Base-by-base conservation (phyloP, 2,329 filamentous ascomycete species). In the Fusarium fracticaudum region DNA sequence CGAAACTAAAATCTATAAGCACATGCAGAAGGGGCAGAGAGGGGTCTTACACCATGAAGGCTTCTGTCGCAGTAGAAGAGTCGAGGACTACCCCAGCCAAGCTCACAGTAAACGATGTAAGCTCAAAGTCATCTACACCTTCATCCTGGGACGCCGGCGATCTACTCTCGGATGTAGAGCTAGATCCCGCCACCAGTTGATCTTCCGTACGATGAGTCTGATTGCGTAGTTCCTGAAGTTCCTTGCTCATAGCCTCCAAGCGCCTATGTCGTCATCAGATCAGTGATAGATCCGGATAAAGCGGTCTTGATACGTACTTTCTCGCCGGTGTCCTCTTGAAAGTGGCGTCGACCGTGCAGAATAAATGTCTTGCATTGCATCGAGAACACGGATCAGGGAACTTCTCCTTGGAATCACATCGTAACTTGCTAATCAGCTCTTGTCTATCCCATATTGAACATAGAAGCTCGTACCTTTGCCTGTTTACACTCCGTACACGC, bases 361-460 rank as follows among this genome's bases (percentile, higher is more conserved):
- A 76, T 8, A 75, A 55, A 22, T 73, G 72, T n/a, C 72, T 64
- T 18, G 66, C 37, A 12, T 55, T 47, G 14, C 73, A 76, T 17
- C 73, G 63, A 20, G 73, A 69, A 38, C 72, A 76, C 9, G 73
- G 73, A 26, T 75, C 67, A 18, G 73, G 73, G 22, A 73, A 76
- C 11, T 43, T 68, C 22, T 66, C 72, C 43, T 71, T 75, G n/a
- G 73, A 76, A 44, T 76, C 72, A 45, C 72, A 76, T 51, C 70
- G 69, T 14, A 76, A 33, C 73, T 76, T 47, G 29, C 14, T 8
- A 7, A 38, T 72, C 40, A 71, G 59, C 33, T 10, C 18, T 38
- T 1, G 5, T 31, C 6, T 8, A 4, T 33, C n/a, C 15, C n/a
- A 14, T 13, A 15, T 1, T 7, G 22, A 18, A 14, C 1, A 8